Evolutionary conservation across 2,329 filamentous ascomycete genomes (phyloP).

Genomic region (Ascochyta clinopodiicola): DNA sequence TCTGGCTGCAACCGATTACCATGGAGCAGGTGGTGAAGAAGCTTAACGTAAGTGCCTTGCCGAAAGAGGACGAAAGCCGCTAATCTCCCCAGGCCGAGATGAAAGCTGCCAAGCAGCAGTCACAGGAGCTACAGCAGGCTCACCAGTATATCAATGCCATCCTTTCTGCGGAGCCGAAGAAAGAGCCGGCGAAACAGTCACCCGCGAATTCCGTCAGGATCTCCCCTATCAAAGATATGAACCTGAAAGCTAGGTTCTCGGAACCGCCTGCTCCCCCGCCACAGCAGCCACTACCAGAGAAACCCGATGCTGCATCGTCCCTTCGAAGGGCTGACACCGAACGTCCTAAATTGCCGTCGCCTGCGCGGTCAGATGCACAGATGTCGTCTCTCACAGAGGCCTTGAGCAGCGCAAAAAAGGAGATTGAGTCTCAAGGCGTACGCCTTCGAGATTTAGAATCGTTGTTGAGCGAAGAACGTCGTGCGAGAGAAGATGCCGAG

Average conservation of each 20-base stretch:
- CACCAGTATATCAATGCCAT: constrained; percentile 81
- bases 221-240: constrained; percentile 65
- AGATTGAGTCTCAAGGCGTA: constrained; percentile 81
- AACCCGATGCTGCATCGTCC: constrained; percentile 74
- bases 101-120: constrained; percentile 85
- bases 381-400: constrained; percentile 86
- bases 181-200: constrained; percentile 58
- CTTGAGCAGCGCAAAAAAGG: constrained; percentile 80
- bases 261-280: constrained; percentile 93
- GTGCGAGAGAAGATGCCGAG: constrained; percentile 83
- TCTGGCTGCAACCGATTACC: constrained; percentile 86
- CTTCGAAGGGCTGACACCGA: constrained; percentile 80
- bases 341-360: constrained; percentile 69
- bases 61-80: constrained; percentile 27
- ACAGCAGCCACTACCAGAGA: constrained; percentile 90
- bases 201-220: constrained; percentile 50
- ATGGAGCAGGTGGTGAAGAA: constrained; percentile 95
- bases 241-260: constrained; percentile 80
- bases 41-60: constrained; percentile 68
- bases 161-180: constrained; percentile 71
- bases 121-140: constrained; percentile 82
- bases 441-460: constrained; percentile 83
- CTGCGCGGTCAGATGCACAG: constrained; percentile 71
- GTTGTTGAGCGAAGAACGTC: constrained; percentile 77
- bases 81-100: constrained; percentile 74